Evolutionary conservation across 768 basidiomycete genomes (phyloP).

Genomic region (Hypholoma sublateritium): DNA sequence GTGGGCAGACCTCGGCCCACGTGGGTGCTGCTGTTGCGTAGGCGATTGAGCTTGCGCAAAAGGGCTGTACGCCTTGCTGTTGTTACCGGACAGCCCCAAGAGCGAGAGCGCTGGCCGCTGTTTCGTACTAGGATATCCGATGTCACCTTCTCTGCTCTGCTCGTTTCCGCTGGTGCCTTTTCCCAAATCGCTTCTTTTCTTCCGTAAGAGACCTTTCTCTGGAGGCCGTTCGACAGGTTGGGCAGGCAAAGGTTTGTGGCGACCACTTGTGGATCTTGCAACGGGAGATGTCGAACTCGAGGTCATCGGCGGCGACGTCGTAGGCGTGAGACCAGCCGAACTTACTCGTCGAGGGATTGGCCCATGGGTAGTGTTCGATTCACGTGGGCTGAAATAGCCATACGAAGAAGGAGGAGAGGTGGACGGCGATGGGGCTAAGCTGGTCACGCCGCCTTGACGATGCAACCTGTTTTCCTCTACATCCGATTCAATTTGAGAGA

Average conservation of each 20-base stretch:
- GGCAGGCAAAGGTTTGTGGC: background rate
- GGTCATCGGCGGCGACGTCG: background rate
- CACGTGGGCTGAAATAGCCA: background rate
- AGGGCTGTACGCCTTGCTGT: background rate
- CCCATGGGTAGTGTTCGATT: background rate
- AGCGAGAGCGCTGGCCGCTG: conserved; percentile 1
- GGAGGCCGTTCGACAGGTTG: background rate
- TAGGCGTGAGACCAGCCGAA: background rate
- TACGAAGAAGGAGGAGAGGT: conserved; percentile 7
- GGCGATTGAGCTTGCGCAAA: background rate
- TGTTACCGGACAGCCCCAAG: background rate
- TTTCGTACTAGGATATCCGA: background rate
- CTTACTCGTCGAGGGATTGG: conserved; percentile 10
- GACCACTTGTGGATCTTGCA: background rate
- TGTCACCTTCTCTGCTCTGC: background rate
- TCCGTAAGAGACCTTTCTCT: background rate
- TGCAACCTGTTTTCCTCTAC: conserved; percentile 7
- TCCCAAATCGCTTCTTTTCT: conserved; percentile 2
- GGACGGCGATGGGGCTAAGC: background rate
- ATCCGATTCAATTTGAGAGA: conserved; percentile 20
- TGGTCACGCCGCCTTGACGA: background rate
- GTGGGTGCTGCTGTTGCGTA: conserved; percentile 1
- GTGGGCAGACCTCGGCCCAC: conserved; percentile 3
- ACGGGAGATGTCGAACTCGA: background rate
- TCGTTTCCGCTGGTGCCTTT: background rate